These are phyloP conservation scores for Aspergillus quadricinctus DNA, from an alignment of 2,329 filamentous ascomycete genomes.

Conservation along the genomic window DNA sequence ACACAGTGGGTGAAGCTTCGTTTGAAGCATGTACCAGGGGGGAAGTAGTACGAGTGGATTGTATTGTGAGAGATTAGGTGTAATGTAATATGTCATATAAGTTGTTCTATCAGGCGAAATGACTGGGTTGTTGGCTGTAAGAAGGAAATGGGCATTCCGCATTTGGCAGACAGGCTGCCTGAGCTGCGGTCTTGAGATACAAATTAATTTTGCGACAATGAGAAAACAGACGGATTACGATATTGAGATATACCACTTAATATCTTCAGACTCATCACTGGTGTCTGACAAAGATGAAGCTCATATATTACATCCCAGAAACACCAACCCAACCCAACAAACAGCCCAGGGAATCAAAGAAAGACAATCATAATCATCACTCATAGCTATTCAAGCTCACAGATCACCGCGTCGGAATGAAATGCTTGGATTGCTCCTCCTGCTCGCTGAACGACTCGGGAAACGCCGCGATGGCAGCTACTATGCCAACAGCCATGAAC, in stretches of 20 bases:
- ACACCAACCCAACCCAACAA: neutral
- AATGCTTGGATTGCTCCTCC: constrained; percentile 62
- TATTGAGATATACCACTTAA: too few species aligned
- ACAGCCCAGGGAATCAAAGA: neutral
- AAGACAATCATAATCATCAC: neutral
- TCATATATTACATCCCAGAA: neutral
- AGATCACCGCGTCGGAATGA: constrained; percentile 49
- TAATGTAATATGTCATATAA: neutral
- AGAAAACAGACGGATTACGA: too few species aligned
- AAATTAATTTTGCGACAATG: too few species aligned
- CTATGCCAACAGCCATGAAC: constrained; percentile 68
- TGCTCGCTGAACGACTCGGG: constrained; percentile 66
- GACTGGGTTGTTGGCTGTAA: neutral
- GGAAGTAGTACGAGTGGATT: neutral
- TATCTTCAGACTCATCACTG: too few species aligned
- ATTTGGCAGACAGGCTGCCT: neutral
- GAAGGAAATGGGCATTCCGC: too few species aligned
- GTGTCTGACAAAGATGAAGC: too few species aligned
- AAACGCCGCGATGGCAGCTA: constrained; percentile 74
- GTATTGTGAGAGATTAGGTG: neutral
- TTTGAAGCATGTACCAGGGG: neutral
- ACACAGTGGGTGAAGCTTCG: neutral
- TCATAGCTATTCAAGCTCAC: neutral
- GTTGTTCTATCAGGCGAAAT: too few species aligned
- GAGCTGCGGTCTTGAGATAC: too few species aligned